A percentile compares a stretch with the other conserved stretches of the same genome.
Evolutionary conservation across 176 grass and related monocot genomes (phyloP).

Genomic region (Saccharum spontaneum): DNA sequence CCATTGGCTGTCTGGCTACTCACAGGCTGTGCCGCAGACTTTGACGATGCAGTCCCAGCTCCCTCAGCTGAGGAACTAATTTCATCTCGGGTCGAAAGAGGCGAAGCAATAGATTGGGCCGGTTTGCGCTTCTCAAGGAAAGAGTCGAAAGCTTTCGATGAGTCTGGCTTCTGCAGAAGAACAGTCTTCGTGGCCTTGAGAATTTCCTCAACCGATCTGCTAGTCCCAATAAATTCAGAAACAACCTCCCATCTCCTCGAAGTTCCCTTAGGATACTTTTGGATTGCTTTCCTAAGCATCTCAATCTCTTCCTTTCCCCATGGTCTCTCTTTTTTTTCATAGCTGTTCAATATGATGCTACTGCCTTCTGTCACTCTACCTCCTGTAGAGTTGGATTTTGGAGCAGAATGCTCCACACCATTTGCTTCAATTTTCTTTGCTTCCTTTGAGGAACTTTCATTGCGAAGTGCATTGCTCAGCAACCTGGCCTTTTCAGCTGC

Average conservation of each 20-base stretch:
- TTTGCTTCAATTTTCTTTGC: slow-evolving; percentile 47
- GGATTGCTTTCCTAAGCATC: slow-evolving; percentile 86
- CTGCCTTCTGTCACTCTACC: slow-evolving; percentile 20
- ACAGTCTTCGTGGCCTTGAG: slow-evolving; percentile 91
- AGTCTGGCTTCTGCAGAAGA: slow-evolving; percentile 94
- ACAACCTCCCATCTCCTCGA: slow-evolving; percentile 91
- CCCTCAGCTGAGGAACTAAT: slow-evolving; percentile 19
- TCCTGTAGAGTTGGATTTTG: slow-evolving; percentile 28
- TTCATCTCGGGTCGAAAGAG: slow-evolving; percentile 75
- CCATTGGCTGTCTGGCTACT: slow-evolving; percentile 29
- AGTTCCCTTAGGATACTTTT: slow-evolving; percentile 93
- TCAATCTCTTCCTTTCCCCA: slow-evolving; percentile 95
- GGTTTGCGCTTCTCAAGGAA: slow-evolving; percentile 98
- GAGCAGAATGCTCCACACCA: slow-evolving; percentile 19
- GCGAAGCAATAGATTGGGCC: slow-evolving; percentile 62
- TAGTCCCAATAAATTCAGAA: slow-evolving; percentile 87
- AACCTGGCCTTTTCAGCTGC: slow-evolving; percentile 55
- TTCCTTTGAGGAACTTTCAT: slow-evolving; percentile 48
- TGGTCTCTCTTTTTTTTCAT: slow-evolving; percentile 82
- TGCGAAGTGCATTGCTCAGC: slow-evolving; percentile 47
- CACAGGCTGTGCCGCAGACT: slow-evolving; percentile 21
- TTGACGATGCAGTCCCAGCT: slow-evolving; percentile 40
- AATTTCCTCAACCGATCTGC: slow-evolving; percentile 87
- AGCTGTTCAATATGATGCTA: slow-evolving; percentile 28
- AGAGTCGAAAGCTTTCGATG: slow-evolving; percentile 89